Evolutionary conservation across 495 filamentous ascomycete genomes (phyloP).

Genomic region (Baudoinia panamericana): DNA sequence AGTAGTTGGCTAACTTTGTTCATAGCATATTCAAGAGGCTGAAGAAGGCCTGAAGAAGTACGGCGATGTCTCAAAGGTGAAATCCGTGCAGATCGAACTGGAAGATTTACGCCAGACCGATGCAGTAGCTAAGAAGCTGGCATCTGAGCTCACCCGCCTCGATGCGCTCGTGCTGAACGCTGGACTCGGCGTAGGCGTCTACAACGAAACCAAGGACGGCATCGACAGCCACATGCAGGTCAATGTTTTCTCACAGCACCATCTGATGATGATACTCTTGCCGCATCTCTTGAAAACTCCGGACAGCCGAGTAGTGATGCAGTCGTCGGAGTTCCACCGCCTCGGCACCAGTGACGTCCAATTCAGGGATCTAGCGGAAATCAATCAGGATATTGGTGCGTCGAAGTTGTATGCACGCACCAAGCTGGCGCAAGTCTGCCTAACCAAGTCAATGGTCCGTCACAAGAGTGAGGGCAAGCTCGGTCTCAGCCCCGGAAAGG

Average conservation of each 20-base stretch:
- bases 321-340: slow-evolving; percentile 44
- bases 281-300: slow-evolving; percentile 22
- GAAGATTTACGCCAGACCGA: slow-evolving; percentile 22
- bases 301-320: slow-evolving; percentile 34
- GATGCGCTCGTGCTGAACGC: slow-evolving; percentile 27
- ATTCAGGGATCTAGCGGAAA: slow-evolving; percentile 39
- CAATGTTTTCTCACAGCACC: slow-evolving; percentile 27
- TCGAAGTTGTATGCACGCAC: slow-evolving; percentile 40
- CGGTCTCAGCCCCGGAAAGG: slow-evolving; percentile 22
- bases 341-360: slow-evolving; percentile 31
- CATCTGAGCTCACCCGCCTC: slow-evolving; percentile 16
- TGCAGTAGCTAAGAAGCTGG: slow-evolving; percentile 22
- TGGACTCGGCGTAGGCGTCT: slow-evolving; percentile 26
- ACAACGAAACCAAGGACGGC: slow-evolving; percentile 27
- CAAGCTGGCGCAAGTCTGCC: slow-evolving; percentile 44
- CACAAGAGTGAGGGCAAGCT: slow-evolving; percentile 27
- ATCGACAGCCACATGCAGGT: slow-evolving; percentile 30
- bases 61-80: slow-evolving; percentile 21
- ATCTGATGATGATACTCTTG: slow-evolving; percentile 24
- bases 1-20: no score
- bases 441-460: slow-evolving; percentile 30
- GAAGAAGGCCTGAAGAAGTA: slow-evolving; percentile 20
- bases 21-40: slow-evolving; percentile 24
- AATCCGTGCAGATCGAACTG: slow-evolving; percentile 23
- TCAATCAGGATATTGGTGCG: slow-evolving; percentile 42